These are phyloP conservation scores for Apophysomyces sp. DNA, from an alignment of 371 early-diverging fungal genomes.

Conservation along the genomic window DNA sequence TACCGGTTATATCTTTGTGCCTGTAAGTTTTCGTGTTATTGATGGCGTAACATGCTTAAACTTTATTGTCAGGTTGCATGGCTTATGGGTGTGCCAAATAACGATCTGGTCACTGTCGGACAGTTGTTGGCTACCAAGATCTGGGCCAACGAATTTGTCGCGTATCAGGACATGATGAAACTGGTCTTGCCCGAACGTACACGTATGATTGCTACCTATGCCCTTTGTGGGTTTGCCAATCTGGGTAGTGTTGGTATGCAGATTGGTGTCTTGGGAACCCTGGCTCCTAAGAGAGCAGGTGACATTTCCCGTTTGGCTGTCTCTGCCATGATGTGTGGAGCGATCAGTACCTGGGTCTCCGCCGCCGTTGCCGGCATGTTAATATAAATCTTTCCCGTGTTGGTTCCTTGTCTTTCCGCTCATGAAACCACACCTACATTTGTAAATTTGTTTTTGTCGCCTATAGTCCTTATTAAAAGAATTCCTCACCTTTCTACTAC, in stretches of 20 bases:
- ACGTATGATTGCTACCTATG: constrained; percentile 59
- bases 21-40: constrained; percentile 31
- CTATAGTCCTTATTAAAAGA: neutral
- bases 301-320: constrained; percentile 73
- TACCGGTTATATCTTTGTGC: constrained; percentile 77
- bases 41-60: neutral
- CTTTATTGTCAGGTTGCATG: constrained; percentile 52
- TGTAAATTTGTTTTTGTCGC: neutral
- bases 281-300: constrained; percentile 71
- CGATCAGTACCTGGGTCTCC: constrained; percentile 75
- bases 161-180: constrained; percentile 52
- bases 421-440: neutral
- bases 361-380: constrained; percentile 79
- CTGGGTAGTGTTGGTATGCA: constrained; percentile 81
- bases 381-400: constrained; percentile 30
- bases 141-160: constrained; percentile 85
- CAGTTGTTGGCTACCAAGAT: constrained; percentile 81
- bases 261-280: constrained; percentile 69
- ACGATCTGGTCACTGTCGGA: constrained; percentile 59
- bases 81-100: constrained; percentile 70
- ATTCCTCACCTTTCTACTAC: too few species aligned
- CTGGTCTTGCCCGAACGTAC: constrained; percentile 42
- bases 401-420: neutral
- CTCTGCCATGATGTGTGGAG: constrained; percentile 76
- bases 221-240: constrained; percentile 88